These are phyloP conservation scores for Ceratopteris richardii DNA, from an alignment of 75 land plant species.

Conservation along the genomic window DNA sequence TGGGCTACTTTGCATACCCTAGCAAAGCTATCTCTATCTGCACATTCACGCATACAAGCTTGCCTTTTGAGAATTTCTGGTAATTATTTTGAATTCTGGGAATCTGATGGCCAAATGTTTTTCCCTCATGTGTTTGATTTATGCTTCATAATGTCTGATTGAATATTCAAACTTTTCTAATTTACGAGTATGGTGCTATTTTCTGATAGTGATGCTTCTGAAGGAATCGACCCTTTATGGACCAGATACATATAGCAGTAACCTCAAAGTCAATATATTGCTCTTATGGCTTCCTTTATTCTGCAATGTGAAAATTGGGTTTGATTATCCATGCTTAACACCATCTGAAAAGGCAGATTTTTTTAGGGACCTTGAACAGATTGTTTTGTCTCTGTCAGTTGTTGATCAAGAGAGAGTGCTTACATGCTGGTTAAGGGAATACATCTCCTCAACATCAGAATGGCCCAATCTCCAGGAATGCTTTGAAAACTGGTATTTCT, in stretches of 20 bases:
- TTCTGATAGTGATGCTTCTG: constrained; percentile 38
- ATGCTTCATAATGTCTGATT: too few relatives aligned
- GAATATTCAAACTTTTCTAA: too few relatives aligned
- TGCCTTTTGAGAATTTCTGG: constrained; percentile 72
- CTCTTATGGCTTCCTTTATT: constrained; percentile 59
- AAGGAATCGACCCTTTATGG: constrained; percentile 21
- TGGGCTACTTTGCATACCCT: constrained; percentile 61
- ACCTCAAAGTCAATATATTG: constrained; percentile 35
- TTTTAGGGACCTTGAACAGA: constrained; percentile 35
- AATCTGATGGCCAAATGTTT: too few relatives aligned
- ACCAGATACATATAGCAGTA: constrained; percentile 18
- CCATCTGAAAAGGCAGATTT: constrained; percentile 41
- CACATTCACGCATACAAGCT: constrained; percentile 68
- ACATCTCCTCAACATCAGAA: constrained; percentile 43
- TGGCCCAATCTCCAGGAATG: constrained; percentile 65
- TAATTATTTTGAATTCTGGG: too few relatives aligned
- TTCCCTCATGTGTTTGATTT: too few relatives aligned
- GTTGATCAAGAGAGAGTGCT: constrained; percentile 56
- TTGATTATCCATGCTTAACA: constrained; percentile 37
- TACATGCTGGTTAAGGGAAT: constrained; percentile 55
- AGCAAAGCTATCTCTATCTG: constrained; percentile 50
- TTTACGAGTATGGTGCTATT: too few relatives aligned
- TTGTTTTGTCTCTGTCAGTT: constrained; percentile 28
- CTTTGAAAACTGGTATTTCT: constrained; percentile 42
- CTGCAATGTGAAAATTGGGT: constrained; percentile 47